Base-by-base conservation (phyloP, 2,329 filamentous ascomycete species). In the Penicillium sclerotigenum region DNA sequence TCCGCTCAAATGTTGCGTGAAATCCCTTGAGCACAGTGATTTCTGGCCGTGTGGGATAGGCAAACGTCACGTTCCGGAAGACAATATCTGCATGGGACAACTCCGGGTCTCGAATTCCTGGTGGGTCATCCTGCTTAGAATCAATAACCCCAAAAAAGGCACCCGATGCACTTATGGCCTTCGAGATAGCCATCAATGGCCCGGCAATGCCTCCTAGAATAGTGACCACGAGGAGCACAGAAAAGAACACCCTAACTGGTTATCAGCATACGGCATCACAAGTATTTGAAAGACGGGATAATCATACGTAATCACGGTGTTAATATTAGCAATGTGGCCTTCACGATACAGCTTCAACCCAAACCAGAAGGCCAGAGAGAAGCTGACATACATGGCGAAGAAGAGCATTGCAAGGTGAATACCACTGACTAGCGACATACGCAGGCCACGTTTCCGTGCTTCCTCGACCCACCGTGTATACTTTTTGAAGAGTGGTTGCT, bases 401-500 rank as follows among this genome's bases (percentile, higher is more conserved):
- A 73, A 72, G 0, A 69, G 59, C 2, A 71, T 60, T 1, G 62
- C 68, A 3, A 76, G 50, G 28, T 76, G 72, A 3, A 69, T 33
- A 0, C 69, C 75, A 7, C 68, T 53, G 5, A 69, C 38, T 0
- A 67, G 51, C 0, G 71, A 66, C 47, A 74, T 59, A 4, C 58
- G 59, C 13, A 68, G 55, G 1, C 69, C 75, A 20, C 66, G 64
- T 28, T 65, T 67, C 8, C 68, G 65, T 1, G 77, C 68, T 52
- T 77, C 69, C 1, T 71, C 64, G 1, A 78, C 70, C 59, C 73
- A 75, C 5, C 54, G 26, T 0, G 59, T 61, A 52, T 80, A 79
- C 47, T 73, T 76, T 3, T 54, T 61, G 0, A 65, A 62, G 43
- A 79, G 65, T 5, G 69, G 64, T 1, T 61, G 58, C 59, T 80